Evolutionary conservation across 352 stramenopile genomes (phyloP), one percentile per base, ranked within the genome.

Genomic region (Phytophthora aleatoria): DNA sequence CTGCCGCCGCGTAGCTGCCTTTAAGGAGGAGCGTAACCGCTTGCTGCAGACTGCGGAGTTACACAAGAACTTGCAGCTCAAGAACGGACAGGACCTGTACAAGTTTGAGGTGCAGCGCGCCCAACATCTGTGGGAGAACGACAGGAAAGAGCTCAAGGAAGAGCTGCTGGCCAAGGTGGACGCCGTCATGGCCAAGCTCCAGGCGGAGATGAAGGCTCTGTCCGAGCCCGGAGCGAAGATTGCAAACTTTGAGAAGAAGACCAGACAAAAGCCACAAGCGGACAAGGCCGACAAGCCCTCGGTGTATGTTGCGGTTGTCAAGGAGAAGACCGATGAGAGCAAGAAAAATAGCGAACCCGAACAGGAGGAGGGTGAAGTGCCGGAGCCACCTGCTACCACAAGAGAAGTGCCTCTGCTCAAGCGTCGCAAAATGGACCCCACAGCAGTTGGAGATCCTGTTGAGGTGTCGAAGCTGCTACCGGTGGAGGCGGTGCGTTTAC

Each of bases 31-130:
- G 52, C 80, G 82, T 54, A 90, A 88, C 41, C 79, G 80, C 4
- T 54, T 91, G 57, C 69, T 94, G 42, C 79, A 92, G 61, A 87
- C 72, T 0, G 86, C 86, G 2, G 81, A 92, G 64, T 83, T 87
- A 64, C 86, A 94, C 71, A 90, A 91, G 64, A 89, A 87, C 53
- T 63, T 94, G 27, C 86, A 94, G 71, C 69, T 94, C n/a, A 91
- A 91, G 61, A 94, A 94, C 69, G 81, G 76, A 45, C 65, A 89
- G 47, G 83, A 94, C 38, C 71, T 94, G 11, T 87, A 90, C 57
- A 77, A 73, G n/a, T 92, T 91, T 64, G 84, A 92, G 50, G 73
- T 91, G 28, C 84, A 94, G 61, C 75, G 76, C 16, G 84, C 83
- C 0, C 64, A 90, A 28, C 73, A 94, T 58, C 64, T 94, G 35